These are phyloP conservation scores for Leccinum variicolor DNA, from an alignment of 768 basidiomycete species.

Conservation along the genomic window DNA sequence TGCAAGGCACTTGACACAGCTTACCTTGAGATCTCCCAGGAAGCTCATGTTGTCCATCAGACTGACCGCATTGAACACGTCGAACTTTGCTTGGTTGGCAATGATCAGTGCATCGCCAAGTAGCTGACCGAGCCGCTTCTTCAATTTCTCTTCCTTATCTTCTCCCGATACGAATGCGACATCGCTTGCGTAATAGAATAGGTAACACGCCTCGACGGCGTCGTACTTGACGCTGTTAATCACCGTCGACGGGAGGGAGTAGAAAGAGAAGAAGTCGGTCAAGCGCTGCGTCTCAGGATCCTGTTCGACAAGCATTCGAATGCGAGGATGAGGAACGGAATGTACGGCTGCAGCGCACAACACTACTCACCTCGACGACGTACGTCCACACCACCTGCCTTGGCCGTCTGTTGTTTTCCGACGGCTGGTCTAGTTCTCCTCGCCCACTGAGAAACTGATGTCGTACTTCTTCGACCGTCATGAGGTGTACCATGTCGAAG, in stretches of 20 bases:
- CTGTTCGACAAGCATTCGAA: constrained; percentile 37
- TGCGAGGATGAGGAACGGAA: background rate
- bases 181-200: constrained; percentile 93
- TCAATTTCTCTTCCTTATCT: constrained; percentile 61
- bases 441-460: constrained; percentile 89
- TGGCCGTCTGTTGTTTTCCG: constrained; percentile 42
- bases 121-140: constrained; percentile 65
- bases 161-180: constrained; percentile 59
- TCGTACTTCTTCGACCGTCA: constrained; percentile 71
- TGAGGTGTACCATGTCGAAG: constrained; percentile 78
- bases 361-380: constrained; percentile 76
- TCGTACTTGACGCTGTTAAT: constrained; percentile 72
- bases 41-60: constrained; percentile 91
- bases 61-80: constrained; percentile 94
- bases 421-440: constrained; percentile 47
- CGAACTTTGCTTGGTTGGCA: constrained; percentile 83
- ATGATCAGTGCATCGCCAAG: constrained; percentile 78
- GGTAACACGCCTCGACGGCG: constrained; percentile 86
- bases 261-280: constrained; percentile 97
- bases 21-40: constrained; percentile 79
- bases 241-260: constrained; percentile 91
- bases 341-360: constrained; percentile 8
- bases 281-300: constrained; percentile 77
- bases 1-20: constrained; percentile 11
- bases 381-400: constrained; percentile 95